Evolutionary conservation across 768 basidiomycete species (phyloP).

Genomic region (Trametes villosa): DNA sequence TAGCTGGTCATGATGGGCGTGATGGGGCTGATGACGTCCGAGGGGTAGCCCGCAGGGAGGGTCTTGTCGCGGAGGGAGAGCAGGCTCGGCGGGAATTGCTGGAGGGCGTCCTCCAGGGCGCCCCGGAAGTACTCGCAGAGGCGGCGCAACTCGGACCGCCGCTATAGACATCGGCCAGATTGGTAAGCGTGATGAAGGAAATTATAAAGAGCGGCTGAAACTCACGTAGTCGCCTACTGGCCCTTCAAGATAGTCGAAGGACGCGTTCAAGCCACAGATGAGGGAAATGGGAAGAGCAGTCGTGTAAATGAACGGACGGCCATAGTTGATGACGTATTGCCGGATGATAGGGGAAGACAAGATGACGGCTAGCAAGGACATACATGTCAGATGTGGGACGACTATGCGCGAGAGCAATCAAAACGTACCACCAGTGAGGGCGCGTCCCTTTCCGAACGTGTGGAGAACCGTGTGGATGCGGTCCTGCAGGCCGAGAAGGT

Average conservation of each 20-base stretch:
- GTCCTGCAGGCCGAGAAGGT: conserved; percentile 46
- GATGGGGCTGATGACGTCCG: conserved; percentile 17
- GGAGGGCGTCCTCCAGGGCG: conserved; percentile 1
- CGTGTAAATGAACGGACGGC: conserved; percentile 18
- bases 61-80: conserved; percentile 10
- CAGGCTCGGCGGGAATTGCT: conserved; percentile 10
- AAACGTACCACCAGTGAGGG: conserved; percentile 21
- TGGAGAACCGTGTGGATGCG: conserved; percentile 51
- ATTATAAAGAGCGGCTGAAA: background rate
- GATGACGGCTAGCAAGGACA: conserved; percentile 11
- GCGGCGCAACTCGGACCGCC: background rate
- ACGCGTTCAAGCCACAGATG: conserved; percentile 10
- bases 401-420: background rate
- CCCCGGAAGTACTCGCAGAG: conserved; percentile 14
- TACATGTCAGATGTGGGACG: too few species aligned
- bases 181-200: background rate
- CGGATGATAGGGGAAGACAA: conserved; percentile 17
- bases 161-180: background rate
- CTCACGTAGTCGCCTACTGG: conserved; percentile 17
- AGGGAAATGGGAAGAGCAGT: conserved; percentile 19
- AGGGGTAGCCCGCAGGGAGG: conserved; percentile 13
- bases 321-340: conserved; percentile 18
- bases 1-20: conserved; percentile 18
- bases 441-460: conserved; percentile 54
- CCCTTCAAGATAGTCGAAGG: conserved; percentile 19